phyloP scores from a whole-genome alignment of 805 yeast genomes.

The Metschnikowia reukaufii region DNA sequence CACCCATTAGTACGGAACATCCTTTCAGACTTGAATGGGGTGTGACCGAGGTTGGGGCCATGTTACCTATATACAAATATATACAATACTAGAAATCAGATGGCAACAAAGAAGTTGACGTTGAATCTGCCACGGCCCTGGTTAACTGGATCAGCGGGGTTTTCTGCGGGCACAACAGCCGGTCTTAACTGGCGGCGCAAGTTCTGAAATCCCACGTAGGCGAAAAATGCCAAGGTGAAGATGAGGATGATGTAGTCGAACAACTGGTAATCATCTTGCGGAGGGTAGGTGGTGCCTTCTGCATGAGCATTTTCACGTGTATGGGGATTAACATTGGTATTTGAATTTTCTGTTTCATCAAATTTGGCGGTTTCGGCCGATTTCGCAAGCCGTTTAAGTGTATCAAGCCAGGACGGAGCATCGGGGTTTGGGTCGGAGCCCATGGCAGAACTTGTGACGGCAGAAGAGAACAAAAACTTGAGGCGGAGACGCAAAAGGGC shows the following conservation, averaged over 20 bases:
- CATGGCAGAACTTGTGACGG: no score
- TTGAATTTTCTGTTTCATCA: conserved; percentile 17
- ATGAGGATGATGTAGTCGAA: conserved; percentile 38
- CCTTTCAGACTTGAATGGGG: conserved; percentile 27
- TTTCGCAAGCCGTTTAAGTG: conserved; percentile 34
- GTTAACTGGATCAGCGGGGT: no score
- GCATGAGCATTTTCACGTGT: conserved; percentile 27
- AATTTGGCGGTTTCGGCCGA: conserved; percentile 12
- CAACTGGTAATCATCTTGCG: conserved; percentile 27
- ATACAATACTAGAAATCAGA: conserved; percentile 14
- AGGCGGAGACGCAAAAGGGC: conserved; percentile 40
- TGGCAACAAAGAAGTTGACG: conserved; percentile 34
- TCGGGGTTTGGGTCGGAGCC: no score
- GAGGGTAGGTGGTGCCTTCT: conserved; percentile 28
- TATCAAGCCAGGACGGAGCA: conserved; percentile 42
- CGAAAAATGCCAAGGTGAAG: conserved; percentile 30
- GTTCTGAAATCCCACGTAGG: conserved; percentile 29
- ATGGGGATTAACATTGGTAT: conserved; percentile 21
- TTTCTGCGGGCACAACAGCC: no score
- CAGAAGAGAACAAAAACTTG: conserved; percentile 37
- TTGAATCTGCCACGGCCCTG: conserved; percentile 10
- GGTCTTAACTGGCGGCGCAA: conserved; percentile 27
- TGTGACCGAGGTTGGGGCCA: not conserved
- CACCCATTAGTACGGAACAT: conserved; percentile 31
- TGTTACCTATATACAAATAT: not conserved